A percentile compares a stretch with the other conserved stretches of the same genome.
Evolutionary conservation across 2,329 filamentous ascomycete species (phyloP).

Genomic region (Ascochyta rabiei): DNA sequence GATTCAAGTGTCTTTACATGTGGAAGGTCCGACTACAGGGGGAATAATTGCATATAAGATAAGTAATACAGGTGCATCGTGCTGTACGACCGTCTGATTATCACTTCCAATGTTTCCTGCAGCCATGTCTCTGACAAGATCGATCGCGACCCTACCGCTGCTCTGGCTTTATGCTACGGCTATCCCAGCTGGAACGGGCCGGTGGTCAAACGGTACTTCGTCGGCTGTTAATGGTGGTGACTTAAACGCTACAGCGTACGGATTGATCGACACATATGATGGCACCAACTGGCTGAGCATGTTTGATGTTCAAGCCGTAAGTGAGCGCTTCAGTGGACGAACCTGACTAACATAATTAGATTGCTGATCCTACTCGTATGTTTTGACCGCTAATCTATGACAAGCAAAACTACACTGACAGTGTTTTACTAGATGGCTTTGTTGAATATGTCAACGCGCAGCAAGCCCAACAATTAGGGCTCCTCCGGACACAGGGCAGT

Average conservation of each 20-base stretch:
- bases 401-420: background rate
- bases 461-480: constrained; percentile 41
- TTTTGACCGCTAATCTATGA: background rate
- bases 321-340: background rate
- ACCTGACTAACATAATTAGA: constrained; percentile 27
- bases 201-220: constrained; percentile 30
- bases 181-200: constrained; percentile 24
- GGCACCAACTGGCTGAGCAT: constrained; percentile 47
- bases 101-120: background rate
- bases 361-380: constrained; percentile 45
- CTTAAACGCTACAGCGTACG: constrained; percentile 29
- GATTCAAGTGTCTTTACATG: background rate
- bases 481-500: constrained; percentile 40
- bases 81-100: constrained; percentile 1
- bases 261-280: constrained; percentile 45
- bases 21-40: background rate
- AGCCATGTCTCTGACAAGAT: constrained; percentile 25
- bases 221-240: constrained; percentile 20
- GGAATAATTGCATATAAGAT: background rate
- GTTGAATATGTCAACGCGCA: constrained; percentile 46
- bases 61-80: background rate
- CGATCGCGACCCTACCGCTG: constrained; percentile 24
- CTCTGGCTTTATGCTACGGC: constrained; percentile 30
- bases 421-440: constrained; percentile 37
- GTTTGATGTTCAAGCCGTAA: constrained; percentile 43